Evolutionary conservation across 192 early-diverging fungal genomes (phyloP), one percentile per base, ranked within the genome.

Genomic region (Ambispora gerdemannii): DNA sequence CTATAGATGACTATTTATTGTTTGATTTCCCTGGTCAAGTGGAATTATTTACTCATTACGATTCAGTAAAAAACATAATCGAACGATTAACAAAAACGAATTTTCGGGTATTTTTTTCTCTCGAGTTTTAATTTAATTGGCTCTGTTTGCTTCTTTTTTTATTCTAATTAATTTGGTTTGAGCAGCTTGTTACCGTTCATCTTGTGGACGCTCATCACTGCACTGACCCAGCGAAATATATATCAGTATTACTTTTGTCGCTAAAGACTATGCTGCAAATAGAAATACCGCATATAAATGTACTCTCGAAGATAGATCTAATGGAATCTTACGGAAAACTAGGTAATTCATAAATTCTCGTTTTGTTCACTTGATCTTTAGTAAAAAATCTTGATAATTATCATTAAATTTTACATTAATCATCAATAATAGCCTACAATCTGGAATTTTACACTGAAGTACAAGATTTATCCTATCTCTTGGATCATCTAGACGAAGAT

Each of bases 21-120:
- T 92, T 99, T 75, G 97, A 99, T 78, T 96, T 92, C 62, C 97
- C 97, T 6, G 94, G 96, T 3, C 95, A 99, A 74, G 96, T 99
- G 24, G 97, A 99, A 72, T 86, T 99, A 19, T 99, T 96, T 78
- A 98, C 97, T 20, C 96, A 98, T 76, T 92, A 96, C 78, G 77
- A 84, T 56, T 80, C 92, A 27, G 84, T 98, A 65, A 88, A 90
- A 64, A 85, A 88, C 49, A 87, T 96, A 22, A 72, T 95, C 4
- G 83, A 85, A 30, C 73, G 70, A 51, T 78, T 98, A 52, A 85
- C 89, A 77, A 87, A 89, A 71, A 71, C 82, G 7, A 76, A 91
- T 71, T 90, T 87, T 72, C 75, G 89, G 64, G 90, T 91, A 84
- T 52, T 64, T 31, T 49, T 24, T 8, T n/a, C n/a, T n/a, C 50